Base-by-base conservation (phyloP, 495 filamentous ascomycete genomes). In the Tuber brumale region DNA sequence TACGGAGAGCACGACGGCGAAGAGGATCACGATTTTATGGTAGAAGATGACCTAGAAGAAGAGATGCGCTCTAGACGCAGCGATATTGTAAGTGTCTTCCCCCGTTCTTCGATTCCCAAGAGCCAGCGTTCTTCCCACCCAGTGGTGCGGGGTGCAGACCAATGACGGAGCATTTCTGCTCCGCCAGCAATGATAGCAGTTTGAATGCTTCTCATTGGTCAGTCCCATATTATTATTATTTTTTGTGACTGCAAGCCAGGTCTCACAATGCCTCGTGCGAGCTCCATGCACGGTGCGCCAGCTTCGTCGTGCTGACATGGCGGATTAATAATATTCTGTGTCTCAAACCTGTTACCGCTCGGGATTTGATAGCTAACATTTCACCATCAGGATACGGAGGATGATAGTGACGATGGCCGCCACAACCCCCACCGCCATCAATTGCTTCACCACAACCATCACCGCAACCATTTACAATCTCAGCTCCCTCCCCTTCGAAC, bases 21-120 rank as follows among this genome's bases (percentile, higher is more conserved):
- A 16, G 81, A 81, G 23, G 79, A 82, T 42, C 80, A 80, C 45
- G 81, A 78, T 42, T 77, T 82, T 61, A 79, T 82, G 73, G 81
- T 73, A 44, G 75, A 77, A 27, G 72, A 77, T n/a, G 75, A 77
- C 31, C 39, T 76, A 35, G 81, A 82, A 35, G 80, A 82, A 23
- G 81, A 82, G 27, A 77, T 82, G 61, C 74, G 71, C 5, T 71
- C 61, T n/a, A 75, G 69, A 19, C 75, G 74, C 72, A 74, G 72
- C 31, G 75, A 77, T 31, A 77, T 73, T n/a, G 74, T 76, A 37
- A 23, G 44, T 73, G 31, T 23, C 73, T n/a, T 27, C 45, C 23
- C 35, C 43, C 72, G 0, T 16, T n/a, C 57, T 9, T 72, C 23
- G 7, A 41, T 71, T 41, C 39, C 39, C 39, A 16, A 16, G n/a